phyloP scores from a whole-genome alignment of 768 basidiomycete species.

The Suillus clintonianus region DNA sequence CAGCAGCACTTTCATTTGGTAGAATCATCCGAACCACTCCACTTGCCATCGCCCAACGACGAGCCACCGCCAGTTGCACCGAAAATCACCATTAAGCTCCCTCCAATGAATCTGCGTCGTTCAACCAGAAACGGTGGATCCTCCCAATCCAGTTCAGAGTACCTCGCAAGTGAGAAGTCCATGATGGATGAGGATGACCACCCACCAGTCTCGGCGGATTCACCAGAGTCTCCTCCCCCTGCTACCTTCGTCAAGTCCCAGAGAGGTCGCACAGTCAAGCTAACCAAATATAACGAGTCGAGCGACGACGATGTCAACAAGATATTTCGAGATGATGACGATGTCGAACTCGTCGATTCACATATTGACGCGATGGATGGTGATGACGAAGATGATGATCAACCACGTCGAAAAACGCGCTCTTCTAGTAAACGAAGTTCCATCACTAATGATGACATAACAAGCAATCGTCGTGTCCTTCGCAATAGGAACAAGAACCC shows the following conservation, averaged over 20 bases:
- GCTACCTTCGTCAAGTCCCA: constrained; percentile 24
- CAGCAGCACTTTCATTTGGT: not conserved
- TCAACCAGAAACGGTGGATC: constrained; percentile 22
- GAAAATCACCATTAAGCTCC: constrained; percentile 21
- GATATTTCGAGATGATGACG: constrained; percentile 10
- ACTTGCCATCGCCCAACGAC: not conserved
- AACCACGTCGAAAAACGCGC: constrained; percentile 19
- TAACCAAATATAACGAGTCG: constrained; percentile 46
- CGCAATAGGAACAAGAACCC: constrained; percentile 42
- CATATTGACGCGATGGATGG: constrained; percentile 20
- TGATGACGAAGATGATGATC: constrained; percentile 34
- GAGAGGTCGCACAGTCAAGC: constrained; percentile 44
- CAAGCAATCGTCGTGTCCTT: constrained; percentile 34
- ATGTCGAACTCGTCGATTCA: constrained; percentile 18
- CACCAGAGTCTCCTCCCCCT: not conserved
- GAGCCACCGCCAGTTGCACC: not conserved
- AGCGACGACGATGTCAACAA: constrained; percentile 42
- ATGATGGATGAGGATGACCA: constrained; percentile 25
- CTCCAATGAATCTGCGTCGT: constrained; percentile 27
- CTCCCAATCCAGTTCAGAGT: constrained; percentile 32
- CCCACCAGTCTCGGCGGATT: constrained; percentile 4
- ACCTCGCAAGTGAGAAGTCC: constrained; percentile 36
- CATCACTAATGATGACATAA: not conserved
- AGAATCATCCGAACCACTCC: not conserved
- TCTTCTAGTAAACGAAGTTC: constrained; percentile 20